A percentile compares a stretch with the other conserved stretches of the same genome.
Conservation (phyloP, 352 stramenopile genomes). For the Pythium coloratum region DNA sequence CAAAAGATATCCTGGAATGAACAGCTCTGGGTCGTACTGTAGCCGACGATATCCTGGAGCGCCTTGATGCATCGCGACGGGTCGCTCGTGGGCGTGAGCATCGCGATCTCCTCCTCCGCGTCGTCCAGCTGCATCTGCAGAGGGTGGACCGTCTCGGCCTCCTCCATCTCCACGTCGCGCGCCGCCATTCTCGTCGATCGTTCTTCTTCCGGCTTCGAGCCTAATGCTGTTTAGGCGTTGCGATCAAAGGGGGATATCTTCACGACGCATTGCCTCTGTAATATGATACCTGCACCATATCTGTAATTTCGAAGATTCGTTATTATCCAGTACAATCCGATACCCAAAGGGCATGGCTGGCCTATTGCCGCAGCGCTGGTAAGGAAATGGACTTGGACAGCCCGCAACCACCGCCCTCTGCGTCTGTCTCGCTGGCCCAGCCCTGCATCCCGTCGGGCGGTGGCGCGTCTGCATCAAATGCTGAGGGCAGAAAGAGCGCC, state of each 20-base stretch:
- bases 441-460: slow-evolving; percentile 14
- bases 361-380: slow-evolving; percentile 22
- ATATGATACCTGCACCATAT: slow-evolving; percentile 1
- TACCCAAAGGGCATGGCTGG: slow-evolving; percentile 8
- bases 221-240: slow-evolving; percentile 1
- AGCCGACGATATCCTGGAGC: slow-evolving; percentile 75
- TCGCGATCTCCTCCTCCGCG: slow-evolving; percentile 52
- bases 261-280: slow-evolving; percentile 2
- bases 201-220: slow-evolving; percentile 14
- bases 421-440: slow-evolving; percentile 20
- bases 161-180: slow-evolving; percentile 77
- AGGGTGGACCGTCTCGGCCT: slow-evolving; percentile 61
- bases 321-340: slow-evolving; percentile 4
- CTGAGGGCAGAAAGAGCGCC: slow-evolving; percentile 19
- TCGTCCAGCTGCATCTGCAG: slow-evolving; percentile 79
- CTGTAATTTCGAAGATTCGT: slow-evolving; percentile 10
- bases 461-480: slow-evolving; percentile 10
- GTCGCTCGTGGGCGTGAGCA: slow-evolving; percentile 34
- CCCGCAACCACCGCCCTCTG: not conserved
- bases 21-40: slow-evolving; percentile 35
- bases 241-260: slow-evolving; percentile 23
- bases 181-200: slow-evolving; percentile 22
- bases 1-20: not conserved
- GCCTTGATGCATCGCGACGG: slow-evolving; percentile 52
- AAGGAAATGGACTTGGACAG: slow-evolving; percentile 34